Evolutionary conservation across 257 asterid species (phyloP), one percentile per base, ranked within the genome.

Genomic region (Solanum chmielewskii): DNA sequence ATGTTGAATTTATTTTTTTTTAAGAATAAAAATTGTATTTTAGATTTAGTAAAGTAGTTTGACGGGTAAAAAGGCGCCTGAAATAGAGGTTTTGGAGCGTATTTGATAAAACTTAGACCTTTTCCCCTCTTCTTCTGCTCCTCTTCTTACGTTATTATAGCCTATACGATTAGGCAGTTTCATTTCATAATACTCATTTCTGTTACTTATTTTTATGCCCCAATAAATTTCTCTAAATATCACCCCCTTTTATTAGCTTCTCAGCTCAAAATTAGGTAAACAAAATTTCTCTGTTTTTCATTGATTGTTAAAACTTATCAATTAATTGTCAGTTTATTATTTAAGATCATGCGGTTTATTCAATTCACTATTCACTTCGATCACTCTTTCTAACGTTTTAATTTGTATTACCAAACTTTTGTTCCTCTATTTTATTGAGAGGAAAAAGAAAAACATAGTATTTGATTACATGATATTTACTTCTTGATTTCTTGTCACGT

Each of bases 31-130:
- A 33, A 33, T 33, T 33, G 5, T 33, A 33, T 33, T 33, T 33
- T 33, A 4, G 35, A 33, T 31, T 33, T 70, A 5, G 25, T 37
- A 35, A 42, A 35, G 49, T 89, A 69, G 35, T 91, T 92, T 91
- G 94, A 88, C 94, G 87, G 89, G 93, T 85, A 37, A 84, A 73
- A 73, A 84, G 83, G 89, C 91, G 84, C 84, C 84, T 47, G 59
- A 86, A 83, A 75, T 77, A 66, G 87, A 78, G 85, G 45, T 10
- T 25, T 80, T 37, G 90, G 78, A 83, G 90, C 86, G 16, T 44
- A 64, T 80, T 89, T 29, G 33, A 80, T 31, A 35, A 20, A 49
- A 11, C 44, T 29, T 70, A 3, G 44, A 81, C 89, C 25, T 64
- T 80, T 49, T 18, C 85, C 44, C 85, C 62, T 75, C 47, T 82